Conservation (phyloP, 148 eudicot genomes). For the Euryodendron excelsum region DNA sequence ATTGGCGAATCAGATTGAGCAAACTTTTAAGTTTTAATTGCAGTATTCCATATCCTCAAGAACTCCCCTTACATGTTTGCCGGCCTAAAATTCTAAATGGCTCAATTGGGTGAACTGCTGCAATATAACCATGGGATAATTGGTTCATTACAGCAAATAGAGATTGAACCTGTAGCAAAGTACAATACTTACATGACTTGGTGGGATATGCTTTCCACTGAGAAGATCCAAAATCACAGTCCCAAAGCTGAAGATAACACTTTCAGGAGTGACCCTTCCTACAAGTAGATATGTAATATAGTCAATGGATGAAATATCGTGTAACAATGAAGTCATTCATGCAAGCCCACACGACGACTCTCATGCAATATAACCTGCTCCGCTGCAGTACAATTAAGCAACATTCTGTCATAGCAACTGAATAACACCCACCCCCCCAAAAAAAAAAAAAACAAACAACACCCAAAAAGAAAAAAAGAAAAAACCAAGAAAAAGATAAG, state of each 20-base stretch:
- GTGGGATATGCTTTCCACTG: constrained; percentile 92
- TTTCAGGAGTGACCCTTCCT: constrained; percentile 89
- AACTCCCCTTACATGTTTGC: not conserved
- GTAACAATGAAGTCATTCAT: not conserved
- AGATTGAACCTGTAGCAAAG: not conserved
- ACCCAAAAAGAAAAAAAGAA: no score
- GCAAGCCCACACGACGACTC: not conserved
- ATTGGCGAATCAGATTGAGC: not conserved
- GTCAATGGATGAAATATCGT: not conserved
- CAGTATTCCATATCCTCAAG: no score
- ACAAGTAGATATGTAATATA: constrained; percentile 7
- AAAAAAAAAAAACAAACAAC: no score
- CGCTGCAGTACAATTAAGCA: not conserved
- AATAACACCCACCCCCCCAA: not conserved
- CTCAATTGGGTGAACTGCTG: not conserved
- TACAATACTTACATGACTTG: constrained; percentile 70
- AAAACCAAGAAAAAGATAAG: no score
- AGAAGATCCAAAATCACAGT: constrained; percentile 88
- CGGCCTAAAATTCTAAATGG: not conserved
- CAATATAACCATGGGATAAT: not conserved
- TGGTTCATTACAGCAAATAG: no score
- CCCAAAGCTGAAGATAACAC: constrained; percentile 86
- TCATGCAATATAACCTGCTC: not conserved
- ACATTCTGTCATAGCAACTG: not conserved
- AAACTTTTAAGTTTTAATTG: not conserved